phyloP scores from a whole-genome alignment of 306 rosid species.

The Cucurbita moschata region DNA sequence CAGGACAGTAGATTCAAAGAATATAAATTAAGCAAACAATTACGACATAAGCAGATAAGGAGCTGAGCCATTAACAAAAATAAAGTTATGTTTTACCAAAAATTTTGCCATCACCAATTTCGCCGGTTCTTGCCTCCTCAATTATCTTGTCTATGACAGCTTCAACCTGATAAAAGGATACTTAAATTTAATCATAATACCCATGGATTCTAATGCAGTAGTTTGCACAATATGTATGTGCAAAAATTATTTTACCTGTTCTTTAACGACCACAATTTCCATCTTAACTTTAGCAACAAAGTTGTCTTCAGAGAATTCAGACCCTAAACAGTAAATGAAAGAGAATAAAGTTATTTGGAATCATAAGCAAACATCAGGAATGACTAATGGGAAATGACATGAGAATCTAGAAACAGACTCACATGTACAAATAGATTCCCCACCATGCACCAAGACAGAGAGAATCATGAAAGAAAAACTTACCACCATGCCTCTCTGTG shows the following conservation, averaged over 20 bases:
- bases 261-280: constrained; percentile 77
- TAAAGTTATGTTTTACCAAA: constrained; percentile 38
- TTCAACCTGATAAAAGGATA: constrained; percentile 42
- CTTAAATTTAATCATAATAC: not conserved
- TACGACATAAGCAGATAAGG: not conserved
- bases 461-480: constrained; percentile 5
- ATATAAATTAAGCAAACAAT: not conserved
- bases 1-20: not conserved
- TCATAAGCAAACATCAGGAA: not conserved
- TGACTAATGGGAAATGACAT: not conserved
- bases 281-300: constrained; percentile 84
- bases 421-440: not conserved
- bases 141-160: constrained; percentile 53
- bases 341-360: not conserved
- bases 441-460: not conserved
- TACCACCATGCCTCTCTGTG: constrained; percentile 93
- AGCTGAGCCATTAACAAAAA: not conserved
- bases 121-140: constrained; percentile 74
- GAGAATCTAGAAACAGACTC: not conserved
- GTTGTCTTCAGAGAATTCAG: constrained; percentile 77
- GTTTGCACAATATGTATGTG: not conserved
- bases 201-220: not conserved
- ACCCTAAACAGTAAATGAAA: constrained; percentile 25
- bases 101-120: constrained; percentile 94
- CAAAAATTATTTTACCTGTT: constrained; percentile 43